Percentiles rank a stretch among this genome's conserved stretches.
These are phyloP conservation scores for Rubia yunnanensis DNA, from an alignment of 257 asterid species.

Conservation along the genomic window DNA sequence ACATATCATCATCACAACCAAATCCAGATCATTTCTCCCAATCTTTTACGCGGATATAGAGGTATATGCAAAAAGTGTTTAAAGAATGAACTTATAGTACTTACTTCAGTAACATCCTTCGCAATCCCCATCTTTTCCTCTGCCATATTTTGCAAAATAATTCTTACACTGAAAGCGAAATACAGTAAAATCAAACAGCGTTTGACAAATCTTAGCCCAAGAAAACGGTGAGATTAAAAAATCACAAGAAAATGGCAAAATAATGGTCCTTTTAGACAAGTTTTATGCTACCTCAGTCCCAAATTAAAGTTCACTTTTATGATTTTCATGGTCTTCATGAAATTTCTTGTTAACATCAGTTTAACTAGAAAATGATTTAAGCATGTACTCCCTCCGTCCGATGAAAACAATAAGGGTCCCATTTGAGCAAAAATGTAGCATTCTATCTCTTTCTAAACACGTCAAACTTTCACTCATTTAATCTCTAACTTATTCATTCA, in stretches of 20 bases:
- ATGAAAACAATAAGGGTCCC: neutral
- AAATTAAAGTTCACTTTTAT: too few relatives aligned
- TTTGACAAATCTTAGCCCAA: too few relatives aligned
- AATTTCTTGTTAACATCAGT: neutral
- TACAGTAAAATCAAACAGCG: too few relatives aligned
- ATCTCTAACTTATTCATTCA: neutral
- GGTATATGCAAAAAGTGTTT: neutral
- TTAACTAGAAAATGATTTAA: neutral
- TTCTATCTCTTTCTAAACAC: neutral
- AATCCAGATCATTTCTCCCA: slow-evolving; percentile 3
- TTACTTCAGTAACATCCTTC: slow-evolving; percentile 87
- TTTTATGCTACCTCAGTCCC: neutral
- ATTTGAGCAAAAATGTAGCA: neutral
- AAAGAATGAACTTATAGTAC: slow-evolving; percentile 17
- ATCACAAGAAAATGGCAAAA: neutral
- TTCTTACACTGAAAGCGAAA: neutral
- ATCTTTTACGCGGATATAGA: slow-evolving; percentile 8
- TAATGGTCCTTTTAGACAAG: neutral
- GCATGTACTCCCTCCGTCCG: too few relatives aligned
- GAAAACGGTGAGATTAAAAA: too few relatives aligned
- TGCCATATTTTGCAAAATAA: slow-evolving; percentile 37
- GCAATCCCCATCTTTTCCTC: slow-evolving; percentile 61
- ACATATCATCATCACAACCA: slow-evolving; percentile 13
- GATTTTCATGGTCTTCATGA: neutral
- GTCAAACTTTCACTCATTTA: neutral